Evolutionary conservation across 192 early-diverging fungal species (phyloP), one percentile per base, ranked within the genome.

Genomic region (Geranomyces michiganensis): DNA sequence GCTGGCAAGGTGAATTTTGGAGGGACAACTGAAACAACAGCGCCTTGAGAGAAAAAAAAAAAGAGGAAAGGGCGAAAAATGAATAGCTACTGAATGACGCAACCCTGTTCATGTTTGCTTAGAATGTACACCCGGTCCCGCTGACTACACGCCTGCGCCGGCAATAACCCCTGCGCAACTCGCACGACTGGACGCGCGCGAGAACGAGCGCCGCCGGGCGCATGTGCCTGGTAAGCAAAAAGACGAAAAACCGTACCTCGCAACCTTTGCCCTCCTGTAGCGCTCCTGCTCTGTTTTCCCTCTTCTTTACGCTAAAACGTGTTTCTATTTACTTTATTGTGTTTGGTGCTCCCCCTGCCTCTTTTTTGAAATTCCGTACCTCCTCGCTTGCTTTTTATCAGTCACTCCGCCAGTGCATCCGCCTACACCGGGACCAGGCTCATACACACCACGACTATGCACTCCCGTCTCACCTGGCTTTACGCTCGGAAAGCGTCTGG

Each of bases 401-500:
- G 36, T 41, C 10, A 10, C 36, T 70, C 58, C 56, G 59, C 15
- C 67, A 32, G 72, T 65, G 8, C 46, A 74, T 17, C 65, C 70
- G 47, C 51, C 78, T 46, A 71, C 70, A n/a, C 84, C 84, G 19
- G 84, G 84, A 0, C 84, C 84, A 36, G 79, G 81, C 4, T 65
- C 71, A 21, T 83, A 86, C 70, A 65, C 70, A 19, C 66, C 31
- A 19, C 31, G 29, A 32, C 31, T 33, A 4, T 67, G 67, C 32
- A 81, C 78, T 48, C 62, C 68, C 8, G 56, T 65, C 33, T 79
- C 78, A n/a, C 84, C 84, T 26, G 69, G 62, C 48, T 86, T 80
- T 69, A 72, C 77, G 27, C 71, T 86, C 5, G 61, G 70, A 22
- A 72, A 75, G 33, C 70, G 80, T 9, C 24, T 85, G 36, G 56